Evolutionary conservation across 257 asterid genomes (phyloP).

Genomic region (Euphrasia confusa): DNA sequence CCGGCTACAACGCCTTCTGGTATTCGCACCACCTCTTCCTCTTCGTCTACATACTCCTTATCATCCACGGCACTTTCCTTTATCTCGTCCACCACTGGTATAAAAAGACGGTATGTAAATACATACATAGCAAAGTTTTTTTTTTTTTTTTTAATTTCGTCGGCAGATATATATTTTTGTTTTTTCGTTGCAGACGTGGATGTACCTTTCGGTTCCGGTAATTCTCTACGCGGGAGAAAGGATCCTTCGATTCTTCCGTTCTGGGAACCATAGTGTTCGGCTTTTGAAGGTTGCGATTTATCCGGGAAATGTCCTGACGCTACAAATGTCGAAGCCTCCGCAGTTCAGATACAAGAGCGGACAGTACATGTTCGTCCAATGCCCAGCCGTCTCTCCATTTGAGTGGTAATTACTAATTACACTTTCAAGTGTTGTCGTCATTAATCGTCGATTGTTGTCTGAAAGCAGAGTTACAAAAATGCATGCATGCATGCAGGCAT

Average conservation of each 20-base stretch:
- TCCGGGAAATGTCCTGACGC: constrained; percentile 81
- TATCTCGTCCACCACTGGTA: constrained; percentile 79
- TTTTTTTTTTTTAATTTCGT: too few relatives aligned
- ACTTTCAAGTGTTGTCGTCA: background rate
- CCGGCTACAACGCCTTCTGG: constrained; percentile 97
- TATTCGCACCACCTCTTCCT: constrained; percentile 82
- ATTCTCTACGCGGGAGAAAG: constrained; percentile 90
- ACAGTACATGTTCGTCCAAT: constrained; percentile 93
- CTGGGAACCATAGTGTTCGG: constrained; percentile 64
- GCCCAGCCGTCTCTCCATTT: constrained; percentile 93
- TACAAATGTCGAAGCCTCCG: constrained; percentile 95
- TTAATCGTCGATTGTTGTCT: too few relatives aligned
- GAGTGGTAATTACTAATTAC: constrained; percentile 61
- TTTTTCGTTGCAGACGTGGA: constrained; percentile 70
- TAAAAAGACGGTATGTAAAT: constrained; percentile 59
- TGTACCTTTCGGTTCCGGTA: constrained; percentile 88
- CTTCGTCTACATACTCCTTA: constrained; percentile 71
- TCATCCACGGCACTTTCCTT: constrained; percentile 70
- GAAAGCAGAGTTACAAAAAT: background rate
- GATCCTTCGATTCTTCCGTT: constrained; percentile 75
- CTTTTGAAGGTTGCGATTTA: constrained; percentile 86
- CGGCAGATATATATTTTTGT: background rate
- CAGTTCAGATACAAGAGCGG: constrained; percentile 81
- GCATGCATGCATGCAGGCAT: constrained; percentile 47
- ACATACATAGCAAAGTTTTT: too few relatives aligned